Percentiles rank a stretch among this genome's conserved stretches.
phyloP scores from a whole-genome alignment of 805 yeast genomes.

The Kodamaea hsintzibuensis region DNA sequence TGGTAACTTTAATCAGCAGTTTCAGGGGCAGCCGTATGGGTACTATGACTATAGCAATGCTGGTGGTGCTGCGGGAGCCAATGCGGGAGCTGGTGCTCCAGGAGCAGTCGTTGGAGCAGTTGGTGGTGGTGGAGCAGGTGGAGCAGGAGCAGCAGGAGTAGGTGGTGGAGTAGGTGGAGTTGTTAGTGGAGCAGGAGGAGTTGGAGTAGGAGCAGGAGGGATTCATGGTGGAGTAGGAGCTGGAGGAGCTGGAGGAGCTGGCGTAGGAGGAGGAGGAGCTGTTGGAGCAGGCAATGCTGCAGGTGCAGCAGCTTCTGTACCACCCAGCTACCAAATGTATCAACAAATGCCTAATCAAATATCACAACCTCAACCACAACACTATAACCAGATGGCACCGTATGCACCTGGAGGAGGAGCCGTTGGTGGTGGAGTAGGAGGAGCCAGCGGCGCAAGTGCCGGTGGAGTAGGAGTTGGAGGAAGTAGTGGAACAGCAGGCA shows the following conservation, averaged over 20 bases:
- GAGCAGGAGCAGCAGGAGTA: not conserved
- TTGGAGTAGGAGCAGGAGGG: not conserved
- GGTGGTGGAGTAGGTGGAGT: not conserved
- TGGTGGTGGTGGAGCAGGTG: not conserved
- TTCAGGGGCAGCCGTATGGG: constrained; percentile 13
- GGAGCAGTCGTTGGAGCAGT: not conserved
- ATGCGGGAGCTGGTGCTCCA: not conserved
- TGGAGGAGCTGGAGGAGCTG: not conserved
- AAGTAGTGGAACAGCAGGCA: not conserved
- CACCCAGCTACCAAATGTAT: constrained; percentile 21
- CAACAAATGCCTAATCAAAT: constrained; percentile 18
- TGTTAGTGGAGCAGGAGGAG: not conserved
- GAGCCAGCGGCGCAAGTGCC: constrained; percentile 8
- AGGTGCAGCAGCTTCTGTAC: constrained; percentile 16
- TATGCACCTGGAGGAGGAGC: constrained; percentile 11
- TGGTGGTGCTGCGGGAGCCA: constrained; percentile 1
- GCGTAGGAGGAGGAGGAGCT: not conserved
- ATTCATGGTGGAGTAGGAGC: not conserved
- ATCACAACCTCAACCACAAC: constrained; percentile 15
- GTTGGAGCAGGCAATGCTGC: constrained; percentile 7
- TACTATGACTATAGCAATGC: constrained; percentile 10
- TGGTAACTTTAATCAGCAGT: constrained; percentile 13
- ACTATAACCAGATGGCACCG: constrained; percentile 16
- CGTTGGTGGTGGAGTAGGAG: constrained; percentile 15
- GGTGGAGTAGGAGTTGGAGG: constrained; percentile 1